phyloP scores from a whole-genome alignment of 2,329 filamentous ascomycete genomes.

The Aspergillus brasiliensis region DNA sequence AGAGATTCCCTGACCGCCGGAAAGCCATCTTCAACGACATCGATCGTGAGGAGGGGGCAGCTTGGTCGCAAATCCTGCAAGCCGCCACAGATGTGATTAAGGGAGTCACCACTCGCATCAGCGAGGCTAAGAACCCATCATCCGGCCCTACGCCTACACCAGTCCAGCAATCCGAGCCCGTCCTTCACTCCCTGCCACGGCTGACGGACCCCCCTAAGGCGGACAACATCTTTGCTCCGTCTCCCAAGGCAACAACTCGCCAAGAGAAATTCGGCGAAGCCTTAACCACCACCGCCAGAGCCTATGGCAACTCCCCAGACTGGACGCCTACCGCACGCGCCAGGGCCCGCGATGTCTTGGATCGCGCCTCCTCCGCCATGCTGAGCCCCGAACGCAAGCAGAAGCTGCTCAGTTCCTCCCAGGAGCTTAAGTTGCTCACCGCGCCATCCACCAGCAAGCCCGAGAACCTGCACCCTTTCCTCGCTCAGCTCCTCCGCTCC shows the following conservation, averaged over 20 bases:
- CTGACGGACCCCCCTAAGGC: constrained; percentile 53
- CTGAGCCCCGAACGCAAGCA: constrained; percentile 45
- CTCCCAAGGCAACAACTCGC: constrained; percentile 39
- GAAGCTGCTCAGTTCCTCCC: constrained; percentile 38
- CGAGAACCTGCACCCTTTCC: constrained; percentile 52
- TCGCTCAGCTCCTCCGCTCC: constrained; percentile 53
- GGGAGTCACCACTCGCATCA: constrained; percentile 67
- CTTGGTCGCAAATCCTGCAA: constrained; percentile 76
- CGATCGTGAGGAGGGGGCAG: constrained; percentile 74
- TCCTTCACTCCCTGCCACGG: constrained; percentile 51
- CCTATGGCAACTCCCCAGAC: constrained; percentile 47
- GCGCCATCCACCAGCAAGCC: constrained; percentile 45
- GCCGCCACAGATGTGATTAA: constrained; percentile 71
- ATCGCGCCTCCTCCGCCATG: constrained; percentile 42
- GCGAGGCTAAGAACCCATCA: constrained; percentile 57
- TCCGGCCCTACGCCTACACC: constrained; percentile 35
- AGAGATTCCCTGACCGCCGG: constrained; percentile 72
- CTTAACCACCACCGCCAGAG: constrained; percentile 50
- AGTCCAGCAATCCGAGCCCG: constrained; percentile 47
- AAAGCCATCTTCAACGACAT: constrained; percentile 85
- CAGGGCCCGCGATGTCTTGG: constrained; percentile 41
- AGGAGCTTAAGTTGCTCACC: constrained; percentile 43
- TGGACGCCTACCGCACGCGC: constrained; percentile 46
- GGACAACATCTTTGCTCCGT: constrained; percentile 51
- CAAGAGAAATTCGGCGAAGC: constrained; percentile 42